Evolutionary conservation across 2,329 filamentous ascomycete genomes (phyloP).

Genomic region (Gliomastix tumulicola): DNA sequence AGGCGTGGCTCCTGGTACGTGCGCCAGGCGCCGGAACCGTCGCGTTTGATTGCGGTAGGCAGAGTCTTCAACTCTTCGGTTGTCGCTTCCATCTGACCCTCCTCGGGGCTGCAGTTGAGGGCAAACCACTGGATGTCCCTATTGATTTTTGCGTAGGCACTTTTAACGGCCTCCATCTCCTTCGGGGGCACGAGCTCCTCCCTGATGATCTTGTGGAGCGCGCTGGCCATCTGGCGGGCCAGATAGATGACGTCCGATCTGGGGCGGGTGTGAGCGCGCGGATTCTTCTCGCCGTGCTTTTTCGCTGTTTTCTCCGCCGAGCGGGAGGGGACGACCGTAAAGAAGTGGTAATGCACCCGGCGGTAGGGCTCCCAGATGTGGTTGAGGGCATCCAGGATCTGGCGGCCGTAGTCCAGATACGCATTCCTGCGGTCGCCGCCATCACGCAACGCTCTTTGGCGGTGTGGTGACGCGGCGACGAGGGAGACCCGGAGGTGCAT

Average conservation of each 20-base stretch:
- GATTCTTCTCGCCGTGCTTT: conserved; percentile 20
- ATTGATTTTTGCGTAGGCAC: conserved; percentile 25
- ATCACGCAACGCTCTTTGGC: too few relatives aligned
- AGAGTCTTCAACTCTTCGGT: too few relatives aligned
- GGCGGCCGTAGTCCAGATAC: conserved; percentile 37
- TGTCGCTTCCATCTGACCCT: too few relatives aligned
- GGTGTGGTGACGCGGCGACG: too few relatives aligned
- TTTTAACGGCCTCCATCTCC: conserved; percentile 22
- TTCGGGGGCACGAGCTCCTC: conserved; percentile 28
- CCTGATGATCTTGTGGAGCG: conserved; percentile 33
- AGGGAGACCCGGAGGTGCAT: conserved; percentile 52
- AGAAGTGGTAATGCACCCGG: conserved; percentile 25
- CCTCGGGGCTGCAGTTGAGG: too few relatives aligned
- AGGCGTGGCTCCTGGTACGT: too few relatives aligned
- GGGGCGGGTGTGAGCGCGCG: too few relatives aligned
- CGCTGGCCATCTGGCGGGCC: conserved; percentile 36
- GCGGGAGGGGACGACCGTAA: conserved; percentile 15
- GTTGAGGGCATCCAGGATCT: conserved; percentile 42
- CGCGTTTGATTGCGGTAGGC: too few relatives aligned
- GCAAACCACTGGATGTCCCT: conserved; percentile 26
- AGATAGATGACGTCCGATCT: conserved; percentile 36
- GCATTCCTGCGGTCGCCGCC: conserved; percentile 23
- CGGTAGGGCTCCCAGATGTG: conserved; percentile 43
- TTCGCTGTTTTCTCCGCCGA: conserved; percentile 10
- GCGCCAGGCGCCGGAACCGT: too few relatives aligned